Evolutionary conservation across 805 yeast species (phyloP), one percentile per base, ranked within the genome.

Genomic region (Sugiyamaella marilandica): DNA sequence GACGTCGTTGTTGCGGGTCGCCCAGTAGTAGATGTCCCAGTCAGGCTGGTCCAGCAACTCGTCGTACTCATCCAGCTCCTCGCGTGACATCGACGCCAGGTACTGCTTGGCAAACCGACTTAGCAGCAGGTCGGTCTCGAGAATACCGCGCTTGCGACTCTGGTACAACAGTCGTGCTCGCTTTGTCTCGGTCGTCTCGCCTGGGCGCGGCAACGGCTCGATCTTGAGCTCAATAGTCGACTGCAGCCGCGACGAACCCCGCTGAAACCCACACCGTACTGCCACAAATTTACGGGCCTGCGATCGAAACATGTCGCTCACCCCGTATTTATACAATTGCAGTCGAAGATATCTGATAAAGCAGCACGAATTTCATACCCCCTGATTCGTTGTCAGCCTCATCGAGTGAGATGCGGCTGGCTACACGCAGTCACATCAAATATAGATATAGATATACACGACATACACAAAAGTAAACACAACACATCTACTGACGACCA

Each of bases 1-100:
- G 16, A 87, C 82, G 34, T 80, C 82, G 24, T 64, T 61, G 67
- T 91, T 88, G 59, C 80, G 81, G 1, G 97, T 89, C 24, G 95
- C 96, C 99, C 99, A 92, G 73, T 94, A 94, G 70, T 88, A 94
- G 55, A 94, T 91, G 69, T 94, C 99, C 99, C 99, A 94, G 70
- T 94, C 99, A n/a, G 92, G 81, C 70, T 92, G 95, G 68, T 94
- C 95, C 65, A 94, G 76, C 53, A 94, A 55, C 51, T 58, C 44
- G 65, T 92, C 97, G 68, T 88, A 94, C 68, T 94, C 98, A 45
- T 82, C 85, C 50, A 94, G 73, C 70, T 89, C 85, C 51, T 76
- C 84, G 55, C 72, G 69, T 10, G 77, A 74, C 74, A 94, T 78
- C 0, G 65, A 64, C 36, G 76, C 69, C 57, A 94, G 73, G 64